These are phyloP conservation scores for Dioszegia hungarica DNA, from an alignment of 768 basidiomycete genomes.

Conservation along the genomic window DNA sequence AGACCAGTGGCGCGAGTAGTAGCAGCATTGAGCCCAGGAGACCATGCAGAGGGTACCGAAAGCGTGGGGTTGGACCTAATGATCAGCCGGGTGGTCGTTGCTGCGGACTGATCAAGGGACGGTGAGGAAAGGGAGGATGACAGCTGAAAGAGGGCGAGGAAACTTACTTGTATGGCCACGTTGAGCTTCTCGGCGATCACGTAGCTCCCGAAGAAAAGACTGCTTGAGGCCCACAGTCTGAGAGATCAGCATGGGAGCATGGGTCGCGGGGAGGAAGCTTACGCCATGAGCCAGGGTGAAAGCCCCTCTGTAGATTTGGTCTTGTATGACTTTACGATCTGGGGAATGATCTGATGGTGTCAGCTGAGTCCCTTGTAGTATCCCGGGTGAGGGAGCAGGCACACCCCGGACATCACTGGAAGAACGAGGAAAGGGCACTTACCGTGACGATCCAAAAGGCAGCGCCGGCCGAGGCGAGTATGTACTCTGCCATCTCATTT, in stretches of 20 bases:
- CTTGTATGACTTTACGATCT: constrained; percentile 67
- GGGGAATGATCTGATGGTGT: constrained; percentile 54
- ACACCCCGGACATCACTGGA: neutral
- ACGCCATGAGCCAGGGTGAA: constrained; percentile 62
- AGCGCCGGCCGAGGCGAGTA: constrained; percentile 62
- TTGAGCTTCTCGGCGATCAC: constrained; percentile 60
- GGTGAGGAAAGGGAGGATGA: too few species aligned
- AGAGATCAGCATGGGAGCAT: neutral
- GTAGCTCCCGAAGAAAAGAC: constrained; percentile 63
- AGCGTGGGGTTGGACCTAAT: constrained; percentile 36
- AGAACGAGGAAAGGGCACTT: neutral
- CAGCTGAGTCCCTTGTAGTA: neutral
- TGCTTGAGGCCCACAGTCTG: constrained; percentile 58
- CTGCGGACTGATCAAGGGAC: too few species aligned
- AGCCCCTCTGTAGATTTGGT: constrained; percentile 64
- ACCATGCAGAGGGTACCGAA: constrained; percentile 59
- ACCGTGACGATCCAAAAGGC: constrained; percentile 26
- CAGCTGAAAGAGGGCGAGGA: neutral
- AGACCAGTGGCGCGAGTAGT: constrained; percentile 57
- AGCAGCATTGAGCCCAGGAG: constrained; percentile 66
- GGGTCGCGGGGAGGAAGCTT: neutral
- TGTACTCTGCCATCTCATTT: constrained; percentile 61
- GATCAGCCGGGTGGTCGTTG: neutral
- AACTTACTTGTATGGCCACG: constrained; percentile 58
- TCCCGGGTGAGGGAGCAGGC: too few species aligned